Evolutionary conservation across 345 rosid genomes (phyloP).

Genomic region (Hibiscus mutabilis): DNA sequence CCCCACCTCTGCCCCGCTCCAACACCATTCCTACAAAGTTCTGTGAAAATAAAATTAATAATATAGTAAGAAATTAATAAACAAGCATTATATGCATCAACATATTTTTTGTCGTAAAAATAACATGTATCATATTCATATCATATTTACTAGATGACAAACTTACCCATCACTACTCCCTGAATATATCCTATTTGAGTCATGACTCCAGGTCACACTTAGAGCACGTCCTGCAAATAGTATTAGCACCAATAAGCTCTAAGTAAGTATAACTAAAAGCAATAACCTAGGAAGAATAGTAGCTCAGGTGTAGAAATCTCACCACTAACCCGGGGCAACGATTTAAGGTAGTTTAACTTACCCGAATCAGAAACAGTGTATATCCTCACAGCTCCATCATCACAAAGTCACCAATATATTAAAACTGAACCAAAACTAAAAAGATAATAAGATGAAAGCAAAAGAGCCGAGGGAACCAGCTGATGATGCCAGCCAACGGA

Average conservation of each 20-base stretch:
- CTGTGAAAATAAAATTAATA: no score
- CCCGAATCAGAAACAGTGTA: conserved; percentile 45
- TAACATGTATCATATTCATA: neutral
- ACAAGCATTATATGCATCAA: neutral
- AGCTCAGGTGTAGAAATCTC: conserved; percentile 39
- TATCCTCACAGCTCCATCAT: conserved; percentile 79
- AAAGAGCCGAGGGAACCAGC: conserved; percentile 36
- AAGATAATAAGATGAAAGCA: neutral
- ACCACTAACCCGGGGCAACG: conserved; percentile 95
- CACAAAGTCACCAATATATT: conserved; percentile 20
- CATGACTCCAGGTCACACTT: conserved; percentile 72
- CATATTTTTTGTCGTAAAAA: neutral
- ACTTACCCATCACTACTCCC: conserved; percentile 95
- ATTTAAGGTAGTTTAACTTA: conserved; percentile 52
- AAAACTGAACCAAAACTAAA: conserved; percentile 3
- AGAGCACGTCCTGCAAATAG: conserved; percentile 57
- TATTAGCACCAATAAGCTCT: conserved; percentile 7
- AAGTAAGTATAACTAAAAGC: conserved; percentile 10
- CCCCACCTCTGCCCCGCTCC: neutral
- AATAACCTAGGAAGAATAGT: conserved; percentile 8
- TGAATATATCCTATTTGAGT: conserved; percentile 55
- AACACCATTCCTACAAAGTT: neutral
- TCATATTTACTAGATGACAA: neutral
- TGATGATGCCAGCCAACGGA: conserved; percentile 98
- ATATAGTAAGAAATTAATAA: conserved; percentile 9